Conservation (phyloP, 495 filamentous ascomycete species). For the Podospora sp. region DNA sequence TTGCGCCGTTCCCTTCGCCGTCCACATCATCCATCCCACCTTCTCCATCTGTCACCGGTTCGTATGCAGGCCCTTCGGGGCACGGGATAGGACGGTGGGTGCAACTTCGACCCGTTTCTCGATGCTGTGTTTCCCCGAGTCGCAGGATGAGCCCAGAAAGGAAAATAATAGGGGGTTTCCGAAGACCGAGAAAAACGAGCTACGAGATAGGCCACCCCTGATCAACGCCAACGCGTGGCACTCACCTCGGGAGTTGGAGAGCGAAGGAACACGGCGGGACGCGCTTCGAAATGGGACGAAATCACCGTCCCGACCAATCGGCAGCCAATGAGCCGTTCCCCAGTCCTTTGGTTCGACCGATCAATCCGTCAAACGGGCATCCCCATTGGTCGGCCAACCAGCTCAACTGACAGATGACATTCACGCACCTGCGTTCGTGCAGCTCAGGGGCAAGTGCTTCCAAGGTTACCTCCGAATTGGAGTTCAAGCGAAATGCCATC, state of each 20-base stretch:
- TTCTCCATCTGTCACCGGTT: neutral
- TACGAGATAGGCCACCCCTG: neutral
- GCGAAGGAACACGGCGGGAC: neutral
- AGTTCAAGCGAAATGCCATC: neutral
- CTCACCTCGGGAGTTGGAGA: neutral
- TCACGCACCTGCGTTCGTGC: neutral
- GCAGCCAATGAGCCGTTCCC: neutral
- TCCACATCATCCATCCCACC: neutral
- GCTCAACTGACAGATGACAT: neutral
- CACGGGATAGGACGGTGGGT: neutral
- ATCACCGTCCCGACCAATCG: neutral
- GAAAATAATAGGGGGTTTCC: neutral
- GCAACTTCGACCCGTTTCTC: neutral
- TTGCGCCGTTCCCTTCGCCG: neutral
- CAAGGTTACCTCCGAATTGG: neutral
- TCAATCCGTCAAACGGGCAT: neutral
- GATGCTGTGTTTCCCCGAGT: constrained; percentile 3
- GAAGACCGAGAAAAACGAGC: neutral
- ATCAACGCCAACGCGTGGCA: neutral
- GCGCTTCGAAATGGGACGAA: neutral
- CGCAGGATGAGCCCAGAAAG: constrained; percentile 1
- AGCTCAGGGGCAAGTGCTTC: neutral
- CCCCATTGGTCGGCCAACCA: neutral
- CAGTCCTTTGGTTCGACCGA: neutral
- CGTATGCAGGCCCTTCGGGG: neutral